These are phyloP conservation scores for Begonia fuchsioides DNA, from an alignment of 306 rosid species.

Conservation along the genomic window DNA sequence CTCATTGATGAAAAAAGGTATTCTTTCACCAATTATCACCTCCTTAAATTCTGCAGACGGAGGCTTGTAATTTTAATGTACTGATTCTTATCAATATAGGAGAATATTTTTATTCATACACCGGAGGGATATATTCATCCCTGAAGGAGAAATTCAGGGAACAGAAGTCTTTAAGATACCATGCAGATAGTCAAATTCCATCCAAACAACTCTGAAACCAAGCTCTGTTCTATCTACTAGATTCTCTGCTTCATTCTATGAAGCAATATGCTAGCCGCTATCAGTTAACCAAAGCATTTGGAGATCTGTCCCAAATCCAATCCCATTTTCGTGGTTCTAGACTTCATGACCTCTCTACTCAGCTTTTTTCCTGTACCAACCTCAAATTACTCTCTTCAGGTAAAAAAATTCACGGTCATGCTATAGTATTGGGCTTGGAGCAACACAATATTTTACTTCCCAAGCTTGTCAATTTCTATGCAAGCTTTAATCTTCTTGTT, in stretches of 20 bases:
- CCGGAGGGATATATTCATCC: no score
- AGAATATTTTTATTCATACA: not conserved
- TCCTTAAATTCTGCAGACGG: no score
- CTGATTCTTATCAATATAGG: not conserved
- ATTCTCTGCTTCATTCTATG: constrained; percentile 37
- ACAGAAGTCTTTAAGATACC: no score
- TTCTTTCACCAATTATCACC: no score
- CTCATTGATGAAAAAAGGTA: no score
- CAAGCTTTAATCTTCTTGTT: constrained; percentile 23
- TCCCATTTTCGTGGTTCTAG: constrained; percentile 17
- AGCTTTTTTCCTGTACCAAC: constrained; percentile 37
- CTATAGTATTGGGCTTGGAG: constrained; percentile 40
- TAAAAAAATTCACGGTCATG: constrained; percentile 52
- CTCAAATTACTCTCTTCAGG: constrained; percentile 36
- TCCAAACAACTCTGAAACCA: no score
- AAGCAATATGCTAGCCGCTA: constrained; percentile 27
- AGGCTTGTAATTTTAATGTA: no score
- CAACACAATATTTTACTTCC: constrained; percentile 43
- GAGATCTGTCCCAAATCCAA: constrained; percentile 30
- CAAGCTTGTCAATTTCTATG: constrained; percentile 46
- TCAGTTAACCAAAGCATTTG: constrained; percentile 46
- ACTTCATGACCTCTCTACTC: constrained; percentile 35
- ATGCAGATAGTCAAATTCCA: no score
- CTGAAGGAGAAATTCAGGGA: no score
- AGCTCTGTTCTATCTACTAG: not conserved